phyloP scores from a whole-genome alignment of 352 stramenopile species.

The Pythium sp. region DNA sequence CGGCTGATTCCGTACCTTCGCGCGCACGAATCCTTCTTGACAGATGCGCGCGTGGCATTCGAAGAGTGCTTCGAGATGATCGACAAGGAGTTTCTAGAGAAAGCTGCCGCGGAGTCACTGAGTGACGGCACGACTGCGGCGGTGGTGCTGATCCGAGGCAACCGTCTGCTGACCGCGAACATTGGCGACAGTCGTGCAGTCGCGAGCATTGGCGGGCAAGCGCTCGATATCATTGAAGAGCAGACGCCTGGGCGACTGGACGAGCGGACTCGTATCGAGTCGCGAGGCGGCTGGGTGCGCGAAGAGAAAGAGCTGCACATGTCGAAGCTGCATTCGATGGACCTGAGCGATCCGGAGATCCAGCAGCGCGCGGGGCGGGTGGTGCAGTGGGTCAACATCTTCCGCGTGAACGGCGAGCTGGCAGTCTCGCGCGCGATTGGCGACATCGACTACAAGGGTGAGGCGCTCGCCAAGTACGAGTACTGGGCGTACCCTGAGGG shows the following conservation, averaged over 20 bases:
- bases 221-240: conserved; percentile 86
- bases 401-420: conserved; percentile 90
- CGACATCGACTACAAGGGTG: conserved; percentile 91
- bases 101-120: conserved; percentile 59
- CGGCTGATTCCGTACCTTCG: conserved; percentile 64
- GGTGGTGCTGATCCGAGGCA: conserved; percentile 80
- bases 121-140: conserved; percentile 75
- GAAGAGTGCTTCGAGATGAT: conserved; percentile 73
- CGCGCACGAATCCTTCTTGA: conserved; percentile 63
- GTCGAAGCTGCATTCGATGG: conserved; percentile 87
- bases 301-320: conserved; percentile 86
- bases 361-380: conserved; percentile 77
- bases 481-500: conserved; percentile 84
- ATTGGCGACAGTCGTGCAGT: conserved; percentile 86
- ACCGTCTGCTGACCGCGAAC: conserved; percentile 82
- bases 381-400: conserved; percentile 84
- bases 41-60: conserved; percentile 62
- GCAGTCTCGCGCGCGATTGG: conserved; percentile 91
- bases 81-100: conserved; percentile 73
- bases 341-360: conserved; percentile 84
- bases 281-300: conserved; percentile 43
- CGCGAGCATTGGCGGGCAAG: conserved; percentile 72
- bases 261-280: conserved; percentile 72
- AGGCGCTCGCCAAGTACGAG: conserved; percentile 67
- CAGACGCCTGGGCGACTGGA: conserved; percentile 76